Evolutionary conservation across 805 yeast species (phyloP).

Genomic region (Suhomyces prunicola): DNA sequence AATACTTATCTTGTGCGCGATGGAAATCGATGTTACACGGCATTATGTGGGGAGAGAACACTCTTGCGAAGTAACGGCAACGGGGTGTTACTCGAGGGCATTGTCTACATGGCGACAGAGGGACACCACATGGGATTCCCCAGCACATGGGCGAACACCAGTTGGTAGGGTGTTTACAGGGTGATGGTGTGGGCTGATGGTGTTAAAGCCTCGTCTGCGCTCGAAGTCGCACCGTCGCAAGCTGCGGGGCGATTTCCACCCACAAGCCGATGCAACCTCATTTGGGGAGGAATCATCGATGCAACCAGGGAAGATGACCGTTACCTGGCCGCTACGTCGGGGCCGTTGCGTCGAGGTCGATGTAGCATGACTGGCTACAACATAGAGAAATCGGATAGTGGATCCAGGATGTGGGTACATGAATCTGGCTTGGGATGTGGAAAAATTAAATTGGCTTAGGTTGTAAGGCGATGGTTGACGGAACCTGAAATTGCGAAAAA

Average conservation of each 20-base stretch:
- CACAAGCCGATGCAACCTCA: neutral
- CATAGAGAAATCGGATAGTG: too few species aligned
- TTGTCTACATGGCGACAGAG: too few species aligned
- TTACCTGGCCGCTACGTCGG: neutral
- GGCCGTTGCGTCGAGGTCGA: neutral
- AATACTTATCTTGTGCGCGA: slow-evolving; percentile 2
- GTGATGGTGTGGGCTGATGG: too few species aligned
- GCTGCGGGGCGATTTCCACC: neutral
- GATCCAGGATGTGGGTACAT: too few species aligned
- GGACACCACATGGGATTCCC: too few species aligned
- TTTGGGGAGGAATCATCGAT: neutral
- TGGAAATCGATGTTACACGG: slow-evolving; percentile 3
- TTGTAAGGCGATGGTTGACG: neutral
- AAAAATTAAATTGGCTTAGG: too few species aligned
- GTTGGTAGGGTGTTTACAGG: too few species aligned
- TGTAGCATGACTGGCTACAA: neutral
- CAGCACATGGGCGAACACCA: too few species aligned
- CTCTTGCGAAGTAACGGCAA: too few species aligned
- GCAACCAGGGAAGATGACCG: neutral
- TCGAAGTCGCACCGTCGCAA: neutral
- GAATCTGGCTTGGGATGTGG: too few species aligned
- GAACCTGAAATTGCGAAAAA: neutral
- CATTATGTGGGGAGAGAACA: neutral
- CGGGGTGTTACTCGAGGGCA: too few species aligned
- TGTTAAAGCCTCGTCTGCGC: neutral